These are phyloP conservation scores for Pseudopithomyces chartarum DNA, from an alignment of 2,329 filamentous ascomycete genomes.

Conservation along the genomic window DNA sequence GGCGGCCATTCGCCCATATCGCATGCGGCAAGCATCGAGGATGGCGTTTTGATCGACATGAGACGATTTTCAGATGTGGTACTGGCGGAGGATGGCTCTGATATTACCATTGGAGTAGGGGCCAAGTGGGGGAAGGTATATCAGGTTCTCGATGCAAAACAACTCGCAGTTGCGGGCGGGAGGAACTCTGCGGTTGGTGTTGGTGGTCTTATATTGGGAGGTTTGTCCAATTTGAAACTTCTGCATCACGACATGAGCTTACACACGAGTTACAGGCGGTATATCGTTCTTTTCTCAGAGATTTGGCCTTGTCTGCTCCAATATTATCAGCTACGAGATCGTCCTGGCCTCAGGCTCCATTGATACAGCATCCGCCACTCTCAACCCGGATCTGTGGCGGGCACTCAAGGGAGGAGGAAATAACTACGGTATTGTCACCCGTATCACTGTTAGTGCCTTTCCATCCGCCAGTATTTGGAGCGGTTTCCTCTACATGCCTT, in stretches of 20 bases:
- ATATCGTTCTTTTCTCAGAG: constrained; percentile 40
- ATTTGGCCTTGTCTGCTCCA: constrained; percentile 40
- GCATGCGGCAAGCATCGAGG: constrained; percentile 26
- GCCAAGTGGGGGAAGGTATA: constrained; percentile 26
- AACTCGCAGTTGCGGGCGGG: constrained; percentile 27
- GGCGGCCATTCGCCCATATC: constrained; percentile 47
- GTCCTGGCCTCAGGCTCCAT: constrained; percentile 44
- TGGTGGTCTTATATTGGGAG: constrained; percentile 38
- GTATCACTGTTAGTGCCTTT: constrained; percentile 26
- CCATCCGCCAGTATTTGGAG: constrained; percentile 37
- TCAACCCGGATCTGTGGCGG: constrained; percentile 46
- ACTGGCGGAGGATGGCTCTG: constrained; percentile 5
- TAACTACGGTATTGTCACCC: constrained; percentile 41
- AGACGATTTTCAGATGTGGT: constrained; percentile 19
- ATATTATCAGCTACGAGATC: constrained; percentile 39
- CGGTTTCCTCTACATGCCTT: constrained; percentile 30
- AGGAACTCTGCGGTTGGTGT: constrained; percentile 34
- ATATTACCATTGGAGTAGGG: constrained; percentile 23
- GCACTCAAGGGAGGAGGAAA: constrained; percentile 40
- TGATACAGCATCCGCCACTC: constrained; percentile 28
- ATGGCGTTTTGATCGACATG: constrained; percentile 25
- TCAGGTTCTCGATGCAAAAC: constrained; percentile 16
- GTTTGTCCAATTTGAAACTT: background rate
- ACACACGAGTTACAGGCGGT: constrained; percentile 25
- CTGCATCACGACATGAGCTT: background rate